Base-by-base conservation (phyloP, 2,329 filamentous ascomycete species). In the Cytospora schulzeri region DNA sequence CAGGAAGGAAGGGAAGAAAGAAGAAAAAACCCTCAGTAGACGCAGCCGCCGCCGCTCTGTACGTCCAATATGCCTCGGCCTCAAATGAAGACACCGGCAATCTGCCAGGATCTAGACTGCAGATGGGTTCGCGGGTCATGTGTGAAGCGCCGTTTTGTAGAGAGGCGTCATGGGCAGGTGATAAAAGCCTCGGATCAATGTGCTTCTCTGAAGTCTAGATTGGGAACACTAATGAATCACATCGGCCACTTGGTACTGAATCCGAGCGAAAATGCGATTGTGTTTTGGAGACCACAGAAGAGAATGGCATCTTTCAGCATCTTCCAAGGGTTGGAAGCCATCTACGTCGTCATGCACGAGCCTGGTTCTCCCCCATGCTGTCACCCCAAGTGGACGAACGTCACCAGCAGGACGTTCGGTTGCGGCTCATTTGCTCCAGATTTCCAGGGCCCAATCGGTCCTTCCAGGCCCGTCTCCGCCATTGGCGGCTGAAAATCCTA, bases 381-480 rank as follows among this genome's bases (percentile, higher is more conserved):
- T 48, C 45, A 48, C 45, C 7, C n/a, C 22, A 4, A 48, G 45
- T n/a, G 45, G 22, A 14, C n/a, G 11, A 24, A 24, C 45, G 45
- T 48, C 45, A 48, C n/a, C 45, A 48, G 22, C 45, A 24, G n/a
- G 45, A 48, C 11, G 45, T 48, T 12, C n/a, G 45, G n/a, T 48
- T 48, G 45, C 45, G 45, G 45, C 45, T 48, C 45, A 48, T 48
- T 48, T 48, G 45, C 45, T 48, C 45, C 45, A 48, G 45, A 48
- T 48, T 48, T 24, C 45, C n/a, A 48, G 8, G 45, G 45, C 45
- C 45, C 45, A 48, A 48, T 48, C 45, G 45, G 45, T 48, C 45
- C 45, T 48, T 48, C 45, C 45, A 48, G 45, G 45, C 45, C 41
- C 45, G n/a, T 48, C 45, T 48, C 45, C 45, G 45, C 45, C 45